These are phyloP conservation scores for Botrytis aclada DNA, from an alignment of 2,329 filamentous ascomycete species.

Conservation along the genomic window DNA sequence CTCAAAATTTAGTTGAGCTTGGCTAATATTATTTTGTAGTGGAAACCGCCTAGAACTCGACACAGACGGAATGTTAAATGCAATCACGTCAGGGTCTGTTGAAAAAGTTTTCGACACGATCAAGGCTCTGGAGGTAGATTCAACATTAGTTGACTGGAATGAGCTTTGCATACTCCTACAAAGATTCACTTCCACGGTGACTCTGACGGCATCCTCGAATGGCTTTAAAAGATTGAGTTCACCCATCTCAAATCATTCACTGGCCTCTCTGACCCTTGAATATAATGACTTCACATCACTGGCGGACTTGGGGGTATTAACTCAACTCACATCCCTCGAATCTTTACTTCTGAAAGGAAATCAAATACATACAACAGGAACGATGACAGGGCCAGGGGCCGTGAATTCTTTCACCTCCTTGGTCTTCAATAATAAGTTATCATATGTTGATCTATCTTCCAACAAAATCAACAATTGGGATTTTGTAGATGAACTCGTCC, in stretches of 20 bases:
- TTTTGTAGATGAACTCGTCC: constrained; percentile 67
- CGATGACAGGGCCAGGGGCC: neutral
- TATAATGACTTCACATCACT: constrained; percentile 66
- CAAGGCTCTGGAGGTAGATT: constrained; percentile 61
- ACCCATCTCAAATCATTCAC: constrained; percentile 33
- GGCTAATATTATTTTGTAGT: constrained; percentile 44
- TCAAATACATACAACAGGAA: constrained; percentile 60
- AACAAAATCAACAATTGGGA: constrained; percentile 68
- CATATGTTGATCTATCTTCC: constrained; percentile 69
- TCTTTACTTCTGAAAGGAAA: constrained; percentile 75
- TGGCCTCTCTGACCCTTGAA: constrained; percentile 67
- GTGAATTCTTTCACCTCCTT: neutral
- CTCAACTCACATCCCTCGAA: constrained; percentile 50
- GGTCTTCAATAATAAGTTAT: constrained; percentile 30
- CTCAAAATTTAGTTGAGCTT: neutral
- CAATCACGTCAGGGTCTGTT: constrained; percentile 22
- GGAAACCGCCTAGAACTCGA: constrained; percentile 65
- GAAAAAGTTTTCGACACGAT: constrained; percentile 49
- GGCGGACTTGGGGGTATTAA: constrained; percentile 54
- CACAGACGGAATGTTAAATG: neutral
- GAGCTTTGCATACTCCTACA: constrained; percentile 55
- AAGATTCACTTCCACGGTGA: constrained; percentile 52
- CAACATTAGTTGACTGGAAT: constrained; percentile 64
- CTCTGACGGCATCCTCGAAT: constrained; percentile 56
- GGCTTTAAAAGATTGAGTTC: constrained; percentile 52